Evolutionary conservation across 805 yeast genomes (phyloP).

Genomic region (Komagataella populi): DNA sequence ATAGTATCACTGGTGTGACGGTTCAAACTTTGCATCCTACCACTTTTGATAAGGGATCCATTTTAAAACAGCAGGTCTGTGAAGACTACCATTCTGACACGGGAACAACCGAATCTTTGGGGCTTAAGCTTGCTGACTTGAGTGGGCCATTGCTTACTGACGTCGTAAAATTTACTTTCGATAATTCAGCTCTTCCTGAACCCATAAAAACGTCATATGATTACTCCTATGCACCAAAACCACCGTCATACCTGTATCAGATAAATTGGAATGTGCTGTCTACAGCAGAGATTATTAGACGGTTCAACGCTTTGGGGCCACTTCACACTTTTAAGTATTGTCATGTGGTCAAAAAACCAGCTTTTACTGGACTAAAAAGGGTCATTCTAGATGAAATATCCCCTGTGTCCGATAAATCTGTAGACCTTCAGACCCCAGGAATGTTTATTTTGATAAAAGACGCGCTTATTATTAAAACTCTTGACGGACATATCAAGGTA

Average conservation of each 20-base stretch:
- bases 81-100: conserved; percentile 11
- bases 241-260: conserved; percentile 25
- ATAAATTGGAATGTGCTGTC: conserved; percentile 32
- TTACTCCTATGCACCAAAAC: conserved; percentile 45
- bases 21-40: conserved; percentile 85
- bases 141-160: conserved; percentile 50
- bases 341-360: background rate
- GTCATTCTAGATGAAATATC: conserved; percentile 32
- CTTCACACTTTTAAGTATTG: conserved; percentile 28
- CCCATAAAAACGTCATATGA: conserved; percentile 13
- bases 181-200: conserved; percentile 4
- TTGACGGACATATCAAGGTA: conserved; percentile 25
- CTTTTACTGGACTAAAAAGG: conserved; percentile 14
- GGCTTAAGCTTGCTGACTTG: conserved; percentile 33
- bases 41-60: conserved; percentile 67
- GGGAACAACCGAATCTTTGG: conserved; percentile 33
- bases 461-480: conserved; percentile 25
- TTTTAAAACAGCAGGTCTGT: conserved; percentile 39
- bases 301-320: conserved; percentile 41
- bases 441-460: conserved; percentile 13
- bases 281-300: conserved; percentile 24
- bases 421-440: conserved; percentile 12
- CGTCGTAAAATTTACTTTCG: conserved; percentile 24
- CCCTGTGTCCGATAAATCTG: background rate
- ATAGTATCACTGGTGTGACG: conserved; percentile 63